Percentiles rank a stretch among this genome's conserved stretches.
Evolutionary conservation across 2,329 filamentous ascomycete genomes (phyloP).

Genomic region (Paraphoma chrysanthemicola): DNA sequence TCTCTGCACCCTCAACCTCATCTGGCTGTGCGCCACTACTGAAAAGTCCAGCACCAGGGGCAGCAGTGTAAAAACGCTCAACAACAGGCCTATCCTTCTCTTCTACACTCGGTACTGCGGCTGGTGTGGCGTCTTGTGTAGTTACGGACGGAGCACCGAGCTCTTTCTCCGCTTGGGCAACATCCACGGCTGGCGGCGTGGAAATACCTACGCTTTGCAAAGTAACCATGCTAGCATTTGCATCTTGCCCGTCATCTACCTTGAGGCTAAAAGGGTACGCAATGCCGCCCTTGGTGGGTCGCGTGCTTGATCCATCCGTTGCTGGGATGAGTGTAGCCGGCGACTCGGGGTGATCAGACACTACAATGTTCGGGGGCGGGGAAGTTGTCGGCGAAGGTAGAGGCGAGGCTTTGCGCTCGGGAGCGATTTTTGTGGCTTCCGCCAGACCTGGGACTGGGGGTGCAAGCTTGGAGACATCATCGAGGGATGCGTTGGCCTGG

Average conservation of each 20-base stretch:
- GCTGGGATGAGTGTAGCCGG: conserved; percentile 52
- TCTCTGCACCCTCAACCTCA: conserved; percentile 6
- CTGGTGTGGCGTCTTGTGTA: neutral
- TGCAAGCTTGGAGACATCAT: conserved; percentile 30
- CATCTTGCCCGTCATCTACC: conserved; percentile 55
- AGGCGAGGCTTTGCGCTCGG: conserved; percentile 33
- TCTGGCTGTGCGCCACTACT: conserved; percentile 16
- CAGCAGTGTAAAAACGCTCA: conserved; percentile 63
- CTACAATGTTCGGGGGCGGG: conserved; percentile 21
- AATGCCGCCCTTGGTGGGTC: conserved; percentile 72
- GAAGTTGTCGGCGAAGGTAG: conserved; percentile 18
- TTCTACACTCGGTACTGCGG: conserved; percentile 10
- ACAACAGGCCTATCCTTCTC: conserved; percentile 36
- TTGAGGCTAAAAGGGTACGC: conserved; percentile 76
- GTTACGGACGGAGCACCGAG: conserved; percentile 2
- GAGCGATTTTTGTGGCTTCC: conserved; percentile 36
- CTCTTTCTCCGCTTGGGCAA: conserved; percentile 18
- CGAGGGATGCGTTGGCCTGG: conserved; percentile 28
- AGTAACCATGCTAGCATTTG: conserved; percentile 75
- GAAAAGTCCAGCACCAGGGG: conserved; percentile 34
- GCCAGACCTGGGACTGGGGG: conserved; percentile 30
- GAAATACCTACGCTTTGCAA: conserved; percentile 52
- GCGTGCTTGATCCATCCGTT: conserved; percentile 62
- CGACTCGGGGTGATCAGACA: conserved; percentile 31
- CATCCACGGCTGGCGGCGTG: conserved; percentile 28